These are phyloP conservation scores for Phytophthora boehmeriae DNA, from an alignment of 352 stramenopile genomes.

Conservation along the genomic window DNA sequence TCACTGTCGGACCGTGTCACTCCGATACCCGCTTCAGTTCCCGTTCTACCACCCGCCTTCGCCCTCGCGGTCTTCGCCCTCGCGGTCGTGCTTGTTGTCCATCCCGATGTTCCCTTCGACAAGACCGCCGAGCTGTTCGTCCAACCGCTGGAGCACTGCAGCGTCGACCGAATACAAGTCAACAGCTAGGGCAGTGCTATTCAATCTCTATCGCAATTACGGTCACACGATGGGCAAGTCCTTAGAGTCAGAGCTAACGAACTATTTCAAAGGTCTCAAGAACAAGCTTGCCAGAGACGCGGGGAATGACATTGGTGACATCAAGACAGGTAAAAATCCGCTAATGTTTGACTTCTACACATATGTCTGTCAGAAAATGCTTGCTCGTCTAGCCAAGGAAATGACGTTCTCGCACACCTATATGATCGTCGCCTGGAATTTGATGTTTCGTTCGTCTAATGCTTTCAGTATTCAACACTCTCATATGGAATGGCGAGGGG, in stretches of 20 bases:
- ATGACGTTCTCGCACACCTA: constrained; percentile 20
- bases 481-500: constrained; percentile 29
- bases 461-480: constrained; percentile 8
- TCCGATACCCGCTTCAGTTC: too few relatives aligned
- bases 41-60: too few relatives aligned
- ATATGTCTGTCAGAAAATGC: constrained; percentile 1
- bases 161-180: too few relatives aligned
- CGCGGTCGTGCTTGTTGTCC: too few relatives aligned
- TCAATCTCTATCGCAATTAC: too few relatives aligned
- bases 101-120: too few relatives aligned
- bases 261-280: constrained; percentile 17
- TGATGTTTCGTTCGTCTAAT: constrained; percentile 22
- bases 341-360: constrained; percentile 9
- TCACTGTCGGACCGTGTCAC: too few relatives aligned
- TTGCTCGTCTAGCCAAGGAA: neutral
- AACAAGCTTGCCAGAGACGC: constrained; percentile 6
- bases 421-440: constrained; percentile 20
- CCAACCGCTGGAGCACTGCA: too few relatives aligned
- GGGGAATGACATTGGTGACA: neutral
- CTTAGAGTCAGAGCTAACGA: neutral
- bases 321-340: constrained; percentile 4
- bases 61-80: too few relatives aligned
- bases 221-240: too few relatives aligned
- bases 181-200: too few relatives aligned
- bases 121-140: too few relatives aligned